Evolutionary conservation across 306 rosid genomes (phyloP).

Genomic region (Vicia sativa): DNA sequence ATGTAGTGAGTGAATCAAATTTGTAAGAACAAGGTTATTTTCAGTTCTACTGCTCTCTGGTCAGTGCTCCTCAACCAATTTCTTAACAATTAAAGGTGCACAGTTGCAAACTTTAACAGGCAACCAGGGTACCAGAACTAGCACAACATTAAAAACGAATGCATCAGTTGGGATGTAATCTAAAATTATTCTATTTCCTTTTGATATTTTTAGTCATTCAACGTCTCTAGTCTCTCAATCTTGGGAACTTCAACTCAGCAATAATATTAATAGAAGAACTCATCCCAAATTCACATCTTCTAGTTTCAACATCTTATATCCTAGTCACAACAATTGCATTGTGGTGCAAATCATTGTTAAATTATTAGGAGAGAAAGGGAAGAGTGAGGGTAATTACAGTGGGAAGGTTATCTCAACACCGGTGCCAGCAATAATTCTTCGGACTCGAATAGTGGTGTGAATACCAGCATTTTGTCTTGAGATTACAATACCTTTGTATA

Average conservation of each 20-base stretch:
- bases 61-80: conserved; percentile 10
- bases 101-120: conserved; percentile 12
- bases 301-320: not conserved
- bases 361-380: conserved; percentile 5
- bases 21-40: conserved; percentile 24
- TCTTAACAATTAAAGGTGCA: not conserved
- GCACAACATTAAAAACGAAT: conserved; percentile 8
- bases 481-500: conserved; percentile 88
- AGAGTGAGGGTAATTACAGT: conserved; percentile 55
- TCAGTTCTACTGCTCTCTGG: not conserved
- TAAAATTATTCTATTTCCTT: conserved; percentile 8
- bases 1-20: conserved; percentile 15
- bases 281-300: not conserved
- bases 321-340: conserved; percentile 16
- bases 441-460: conserved; percentile 87
- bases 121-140: conserved; percentile 2
- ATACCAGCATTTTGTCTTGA: conserved; percentile 96
- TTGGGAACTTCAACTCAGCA: not conserved
- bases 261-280: not conserved
- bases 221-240: conserved; percentile 12
- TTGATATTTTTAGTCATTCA: conserved; percentile 15
- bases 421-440: conserved; percentile 89
- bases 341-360: conserved; percentile 5
- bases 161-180: conserved; percentile 12
- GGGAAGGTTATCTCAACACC: conserved; percentile 98